Base-by-base conservation (phyloP, 2,329 filamentous ascomycete genomes). In the Dactylellina sp. region DNA sequence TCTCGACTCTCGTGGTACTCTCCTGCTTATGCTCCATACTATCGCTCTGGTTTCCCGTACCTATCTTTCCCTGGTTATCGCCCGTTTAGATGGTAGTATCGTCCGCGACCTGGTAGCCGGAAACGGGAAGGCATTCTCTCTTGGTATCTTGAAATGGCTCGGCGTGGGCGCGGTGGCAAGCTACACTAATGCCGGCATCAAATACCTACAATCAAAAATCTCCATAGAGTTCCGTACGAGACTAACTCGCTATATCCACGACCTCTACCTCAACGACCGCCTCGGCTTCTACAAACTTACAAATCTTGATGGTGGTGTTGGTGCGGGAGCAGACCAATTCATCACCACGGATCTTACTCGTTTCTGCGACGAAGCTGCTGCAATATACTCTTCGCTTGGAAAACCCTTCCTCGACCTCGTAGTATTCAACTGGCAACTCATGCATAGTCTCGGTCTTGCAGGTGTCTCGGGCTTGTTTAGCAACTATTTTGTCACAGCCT, bases 351-450 rank as follows among this genome's bases (percentile, higher is more conserved):
- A 99, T 81, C 85, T 99, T 32, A 98, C 95, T 0, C 85, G 97
- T 0, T 99, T 99, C 83, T 99, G 96, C 80, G 91, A 92, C 9
- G 89, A 93, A 2, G 94, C 95, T 0, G 93, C 95, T 14, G 92
- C 92, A 20, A 83, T 99, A 3, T 99, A 98, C 83, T 98, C 95
- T 0, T 97, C 93, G 0, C 85, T 99, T 1, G 95, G 95, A n/a
- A 99, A 99, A 81, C 95, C 95, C 0, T 89, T 97, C 76, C 92
- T 99, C n/a, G 95, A 99, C 80, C 85, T 99, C 1, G 91, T 93
- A 77, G 95, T 98, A 50, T 99, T 99, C 85, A 99, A 96, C 82
- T 99, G 96, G 81, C 95, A 99, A 81, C 87, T 99, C 0, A 97
- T 96, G 81, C 90, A 90, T 37, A 96, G 93, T 0, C 85, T 99